A percentile compares a stretch with the other conserved stretches of the same genome.
Evolutionary conservation across 2,329 filamentous ascomycete species (phyloP).

Genomic region (Didymella exigua): DNA sequence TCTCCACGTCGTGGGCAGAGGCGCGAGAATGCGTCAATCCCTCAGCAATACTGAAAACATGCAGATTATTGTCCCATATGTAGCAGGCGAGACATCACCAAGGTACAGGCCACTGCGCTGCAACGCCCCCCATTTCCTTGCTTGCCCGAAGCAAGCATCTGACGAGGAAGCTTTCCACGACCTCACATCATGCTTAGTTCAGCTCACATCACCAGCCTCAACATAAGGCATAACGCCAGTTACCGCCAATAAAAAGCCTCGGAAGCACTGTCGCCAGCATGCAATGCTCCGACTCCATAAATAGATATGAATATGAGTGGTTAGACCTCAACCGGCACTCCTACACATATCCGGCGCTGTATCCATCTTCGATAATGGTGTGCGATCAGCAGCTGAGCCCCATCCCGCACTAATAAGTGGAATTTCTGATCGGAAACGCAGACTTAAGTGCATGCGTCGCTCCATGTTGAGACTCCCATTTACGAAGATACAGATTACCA

Average conservation of each 20-base stretch:
- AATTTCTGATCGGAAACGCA: not conserved
- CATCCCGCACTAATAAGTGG: not conserved
- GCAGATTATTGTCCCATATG: not conserved
- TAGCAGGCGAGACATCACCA: not conserved
- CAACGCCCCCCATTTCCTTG: not conserved
- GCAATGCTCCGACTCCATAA: not conserved
- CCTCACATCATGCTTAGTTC: not conserved
- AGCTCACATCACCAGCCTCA: not conserved
- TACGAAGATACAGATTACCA: no score
- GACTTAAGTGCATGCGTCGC: not conserved
- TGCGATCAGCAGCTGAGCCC: not conserved
- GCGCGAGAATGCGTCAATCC: not conserved
- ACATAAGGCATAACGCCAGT: not conserved
- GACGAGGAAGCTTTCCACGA: not conserved
- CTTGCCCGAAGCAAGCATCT: not conserved
- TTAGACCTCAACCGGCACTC: slow-evolving; percentile 1
- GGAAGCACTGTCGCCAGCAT: not conserved
- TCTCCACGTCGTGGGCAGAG: not conserved
- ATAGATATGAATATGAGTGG: no score
- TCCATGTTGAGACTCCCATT: not conserved
- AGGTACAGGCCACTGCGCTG: not conserved
- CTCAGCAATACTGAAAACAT: not conserved
- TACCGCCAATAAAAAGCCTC: not conserved
- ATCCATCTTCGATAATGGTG: not conserved
- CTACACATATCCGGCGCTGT: slow-evolving; percentile 1